Evolutionary conservation across 2,329 filamentous ascomycete species (phyloP).

Genomic region (Mycosphaerella arachidis): DNA sequence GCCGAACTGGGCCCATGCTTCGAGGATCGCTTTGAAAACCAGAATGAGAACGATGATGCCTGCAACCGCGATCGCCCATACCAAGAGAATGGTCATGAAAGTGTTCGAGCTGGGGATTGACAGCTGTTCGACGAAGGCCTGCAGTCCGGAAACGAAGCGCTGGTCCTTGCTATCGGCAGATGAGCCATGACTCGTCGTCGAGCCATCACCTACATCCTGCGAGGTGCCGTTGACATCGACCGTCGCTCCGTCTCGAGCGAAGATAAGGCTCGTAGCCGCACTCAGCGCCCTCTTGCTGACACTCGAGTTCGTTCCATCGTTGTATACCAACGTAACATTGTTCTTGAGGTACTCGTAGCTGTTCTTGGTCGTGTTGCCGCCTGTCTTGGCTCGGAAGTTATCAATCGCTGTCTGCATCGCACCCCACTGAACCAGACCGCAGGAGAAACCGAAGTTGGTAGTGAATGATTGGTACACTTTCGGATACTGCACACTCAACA

Average conservation of each 20-base stretch:
- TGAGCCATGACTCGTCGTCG: slow-evolving; percentile 25
- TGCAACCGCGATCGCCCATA: slow-evolving; percentile 83
- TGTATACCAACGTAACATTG: slow-evolving; percentile 70
- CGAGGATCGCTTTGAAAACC: slow-evolving; percentile 84
- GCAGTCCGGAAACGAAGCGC: slow-evolving; percentile 66
- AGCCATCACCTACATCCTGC: slow-evolving; percentile 23
- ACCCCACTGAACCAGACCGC: slow-evolving; percentile 78
- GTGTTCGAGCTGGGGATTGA: slow-evolving; percentile 83
- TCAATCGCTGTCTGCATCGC: slow-evolving; percentile 78
- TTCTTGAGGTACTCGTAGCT: slow-evolving; percentile 72
- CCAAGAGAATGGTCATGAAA: slow-evolving; percentile 89
- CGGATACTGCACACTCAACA: slow-evolving; percentile 88
- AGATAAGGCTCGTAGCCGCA: slow-evolving; percentile 18
- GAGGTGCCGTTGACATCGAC: slow-evolving; percentile 41
- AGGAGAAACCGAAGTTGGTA: slow-evolving; percentile 91
- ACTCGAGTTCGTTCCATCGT: slow-evolving; percentile 44
- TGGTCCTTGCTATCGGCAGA: slow-evolving; percentile 43
- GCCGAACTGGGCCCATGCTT: slow-evolving; percentile 85
- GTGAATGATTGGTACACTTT: slow-evolving; percentile 82
- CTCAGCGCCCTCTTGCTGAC: slow-evolving; percentile 34
- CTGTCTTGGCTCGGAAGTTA: slow-evolving; percentile 71
- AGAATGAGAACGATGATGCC: slow-evolving; percentile 81
- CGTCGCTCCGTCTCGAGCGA: slow-evolving; percentile 31
- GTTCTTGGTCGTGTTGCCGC: slow-evolving; percentile 79
- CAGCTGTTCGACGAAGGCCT: slow-evolving; percentile 77